Percentiles rank a stretch among this genome's conserved stretches.
Conservation (phyloP, 2,329 filamentous ascomycete species). For the Pseudogymnoascus sp. region DNA sequence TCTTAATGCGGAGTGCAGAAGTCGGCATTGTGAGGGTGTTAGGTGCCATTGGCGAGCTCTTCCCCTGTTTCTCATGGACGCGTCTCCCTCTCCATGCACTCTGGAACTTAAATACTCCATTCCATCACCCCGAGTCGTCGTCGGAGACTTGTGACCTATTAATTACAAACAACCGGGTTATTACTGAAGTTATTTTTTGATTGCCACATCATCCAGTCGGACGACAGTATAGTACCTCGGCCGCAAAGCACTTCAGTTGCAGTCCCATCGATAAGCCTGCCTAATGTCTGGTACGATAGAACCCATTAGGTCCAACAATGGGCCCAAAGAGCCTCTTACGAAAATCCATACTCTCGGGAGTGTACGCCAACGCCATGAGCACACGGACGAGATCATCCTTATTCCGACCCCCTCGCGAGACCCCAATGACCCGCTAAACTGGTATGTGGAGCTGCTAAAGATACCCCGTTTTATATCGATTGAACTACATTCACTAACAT, state of each 20-base stretch:
- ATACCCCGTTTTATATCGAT: not conserved
- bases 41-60: not conserved
- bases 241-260: not conserved
- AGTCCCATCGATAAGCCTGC: not conserved
- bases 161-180: not conserved
- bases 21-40: not conserved
- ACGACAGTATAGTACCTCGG: not conserved
- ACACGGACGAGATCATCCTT: conserved; percentile 23
- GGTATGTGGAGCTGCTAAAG: conserved; percentile 14
- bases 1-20: not conserved
- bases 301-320: conserved; percentile 9
- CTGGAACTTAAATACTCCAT: not conserved
- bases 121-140: not conserved
- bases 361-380: conserved; percentile 16
- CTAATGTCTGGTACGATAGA: not conserved
- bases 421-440: conserved; percentile 31
- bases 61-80: not conserved
- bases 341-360: conserved; percentile 14
- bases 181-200: not conserved
- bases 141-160: not conserved
- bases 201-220: not conserved
- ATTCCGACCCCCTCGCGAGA: conserved; percentile 27
- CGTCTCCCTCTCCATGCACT: not conserved
- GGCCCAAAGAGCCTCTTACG: not conserved
- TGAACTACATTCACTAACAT: not conserved